Base-by-base conservation (phyloP, 495 filamentous ascomycete genomes). In the Chaetomium tenue region DNA sequence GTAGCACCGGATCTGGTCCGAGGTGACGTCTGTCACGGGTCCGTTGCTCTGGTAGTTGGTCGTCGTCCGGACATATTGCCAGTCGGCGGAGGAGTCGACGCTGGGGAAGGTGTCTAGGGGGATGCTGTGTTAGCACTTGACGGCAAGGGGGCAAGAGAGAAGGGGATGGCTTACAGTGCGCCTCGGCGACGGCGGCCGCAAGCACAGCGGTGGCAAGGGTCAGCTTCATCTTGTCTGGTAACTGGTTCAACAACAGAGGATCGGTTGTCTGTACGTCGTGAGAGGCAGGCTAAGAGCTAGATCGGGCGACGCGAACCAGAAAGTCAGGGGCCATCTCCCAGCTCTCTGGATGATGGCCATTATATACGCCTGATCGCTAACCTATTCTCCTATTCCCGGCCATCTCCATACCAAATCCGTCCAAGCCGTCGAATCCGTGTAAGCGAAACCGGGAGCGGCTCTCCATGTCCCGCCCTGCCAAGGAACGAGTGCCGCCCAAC, bases 21-120 rank as follows among this genome's bases (percentile, higher is more conserved):
- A 79, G 40, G 71, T 75, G 68, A 83, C 80, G 67, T 82, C 76
- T 12, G 79, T 80, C 39, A 83, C 80, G 30, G 80, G 80, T 4
- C 79, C 80, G 65, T 83, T 83, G 72, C 74, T 77, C 67, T 83
- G 77, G 76, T 74, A 82, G 74, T 84, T 84, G 56, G 70, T 69
- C 12, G 78, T 77, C 61, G 71, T 72, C 28, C 81, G 79, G 57
- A 83, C 81, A 48, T 79, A 81, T 40, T 80, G 74, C 82, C 81
- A 84, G 60, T 78, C 75, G 40, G 66, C 61, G 4, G 78, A 64
- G 40, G 69, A 74, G 46, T 59, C 75, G 3, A 74, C 67, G 64
- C 74, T 73, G 44, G 69, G 69, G 54, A 72, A 64, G n/a, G 51
- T 72, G 61, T 76, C 72, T 74, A 5, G 44, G 44, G 18, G 57